phyloP scores from a whole-genome alignment of 768 basidiomycete species.

The Leccinum broughii region DNA sequence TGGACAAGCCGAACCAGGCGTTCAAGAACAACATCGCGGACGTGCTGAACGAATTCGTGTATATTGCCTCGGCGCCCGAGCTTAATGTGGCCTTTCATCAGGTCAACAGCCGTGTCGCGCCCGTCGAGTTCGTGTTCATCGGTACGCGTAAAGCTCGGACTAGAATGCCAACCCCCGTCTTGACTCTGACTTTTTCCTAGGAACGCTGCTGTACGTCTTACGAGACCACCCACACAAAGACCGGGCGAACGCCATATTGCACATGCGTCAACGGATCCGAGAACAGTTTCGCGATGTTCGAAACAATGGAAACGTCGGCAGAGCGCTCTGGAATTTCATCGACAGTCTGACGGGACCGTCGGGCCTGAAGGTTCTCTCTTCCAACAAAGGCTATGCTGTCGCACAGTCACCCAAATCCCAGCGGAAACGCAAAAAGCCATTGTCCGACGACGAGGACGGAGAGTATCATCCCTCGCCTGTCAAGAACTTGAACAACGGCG shows the following conservation, averaged over 20 bases:
- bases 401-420: slow-evolving; percentile 17
- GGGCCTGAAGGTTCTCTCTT: slow-evolving; percentile 32
- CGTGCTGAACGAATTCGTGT: too few species aligned
- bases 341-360: slow-evolving; percentile 39
- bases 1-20: slow-evolving; percentile 39
- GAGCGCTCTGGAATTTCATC: slow-evolving; percentile 59
- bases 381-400: slow-evolving; percentile 13
- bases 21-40: too few species aligned
- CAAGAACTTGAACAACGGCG: slow-evolving; percentile 36
- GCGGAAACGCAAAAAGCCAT: slow-evolving; percentile 33
- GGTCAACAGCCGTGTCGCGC: too few species aligned
- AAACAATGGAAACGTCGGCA: slow-evolving; percentile 55
- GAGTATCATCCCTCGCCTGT: slow-evolving; percentile 48
- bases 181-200: too few species aligned
- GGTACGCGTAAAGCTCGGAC: too few species aligned
- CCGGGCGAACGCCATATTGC: slow-evolving; percentile 54
- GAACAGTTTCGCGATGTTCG: slow-evolving; percentile 62
- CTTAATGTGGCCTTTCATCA: too few species aligned
- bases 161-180: too few species aligned
- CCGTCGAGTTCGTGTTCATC: too few species aligned
- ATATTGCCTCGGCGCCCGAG: too few species aligned
- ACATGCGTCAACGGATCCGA: slow-evolving; percentile 58
- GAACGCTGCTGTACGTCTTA: slow-evolving; percentile 52
- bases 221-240: slow-evolving; percentile 41
- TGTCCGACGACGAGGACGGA: slow-evolving; percentile 45